phyloP scores from a whole-genome alignment of 352 stramenopile genomes.

The Thalassiosira hispida region DNA sequence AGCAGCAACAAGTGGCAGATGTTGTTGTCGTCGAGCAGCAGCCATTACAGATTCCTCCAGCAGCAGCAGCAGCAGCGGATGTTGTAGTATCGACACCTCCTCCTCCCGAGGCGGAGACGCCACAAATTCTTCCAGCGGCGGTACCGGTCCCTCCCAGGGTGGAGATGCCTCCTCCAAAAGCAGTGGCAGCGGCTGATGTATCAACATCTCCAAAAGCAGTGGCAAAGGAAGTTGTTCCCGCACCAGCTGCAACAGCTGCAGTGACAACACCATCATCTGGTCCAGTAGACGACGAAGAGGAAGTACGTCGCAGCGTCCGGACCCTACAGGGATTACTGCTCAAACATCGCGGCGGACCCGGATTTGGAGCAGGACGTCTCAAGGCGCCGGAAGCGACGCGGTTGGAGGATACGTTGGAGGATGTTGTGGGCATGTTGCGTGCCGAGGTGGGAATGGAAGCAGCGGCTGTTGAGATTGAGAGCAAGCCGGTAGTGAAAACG shows the following conservation, averaged over 20 bases:
- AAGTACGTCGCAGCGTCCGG: constrained; percentile 58
- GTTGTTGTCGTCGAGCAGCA: not conserved
- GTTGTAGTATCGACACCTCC: not conserved
- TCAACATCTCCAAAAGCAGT: not conserved
- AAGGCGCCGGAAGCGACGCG: constrained; percentile 62
- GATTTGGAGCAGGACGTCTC: constrained; percentile 79
- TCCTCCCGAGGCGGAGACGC: not conserved
- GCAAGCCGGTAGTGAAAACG: not conserved
- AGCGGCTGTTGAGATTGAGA: not conserved
- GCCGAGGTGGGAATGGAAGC: constrained; percentile 29
- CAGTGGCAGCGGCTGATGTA: not conserved
- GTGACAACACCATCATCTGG: not conserved
- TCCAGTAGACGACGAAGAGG: constrained; percentile 41
- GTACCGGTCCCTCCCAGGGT: not conserved
- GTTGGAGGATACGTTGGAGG: constrained; percentile 64
- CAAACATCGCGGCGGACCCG: constrained; percentile 83
- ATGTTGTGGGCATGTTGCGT: constrained; percentile 60
- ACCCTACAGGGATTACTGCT: constrained; percentile 80
- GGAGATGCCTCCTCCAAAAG: too few species aligned
- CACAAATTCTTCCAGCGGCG: not conserved
- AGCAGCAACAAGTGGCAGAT: not conserved
- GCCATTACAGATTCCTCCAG: not conserved
- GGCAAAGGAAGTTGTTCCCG: too few species aligned
- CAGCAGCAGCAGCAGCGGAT: constrained; percentile 8
- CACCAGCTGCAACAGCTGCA: not conserved